Evolutionary conservation across 345 rosid genomes (phyloP).

Genomic region (Euphorbia pulcherrima): DNA sequence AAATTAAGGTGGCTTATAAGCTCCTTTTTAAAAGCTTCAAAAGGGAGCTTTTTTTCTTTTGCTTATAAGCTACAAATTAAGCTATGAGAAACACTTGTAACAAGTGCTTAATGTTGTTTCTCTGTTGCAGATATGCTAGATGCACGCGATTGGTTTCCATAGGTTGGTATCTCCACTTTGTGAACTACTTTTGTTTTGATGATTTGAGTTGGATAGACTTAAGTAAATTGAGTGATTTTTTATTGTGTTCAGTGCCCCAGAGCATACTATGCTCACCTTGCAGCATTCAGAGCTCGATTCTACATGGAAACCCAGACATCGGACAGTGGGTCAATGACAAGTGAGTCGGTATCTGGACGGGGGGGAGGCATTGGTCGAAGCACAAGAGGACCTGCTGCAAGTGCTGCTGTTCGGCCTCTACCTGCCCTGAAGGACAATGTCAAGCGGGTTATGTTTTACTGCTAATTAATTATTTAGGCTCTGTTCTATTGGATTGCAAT

Average conservation of each 20-base stretch:
- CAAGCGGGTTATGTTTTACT: conserved; percentile 92
- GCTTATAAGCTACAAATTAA: no score
- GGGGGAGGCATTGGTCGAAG: conserved; percentile 43
- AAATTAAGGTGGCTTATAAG: no score
- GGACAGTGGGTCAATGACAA: conserved; percentile 89
- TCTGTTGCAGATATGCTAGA: conserved; percentile 85
- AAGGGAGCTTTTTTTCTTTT: no score
- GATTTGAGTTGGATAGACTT: not conserved
- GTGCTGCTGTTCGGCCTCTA: conserved; percentile 72
- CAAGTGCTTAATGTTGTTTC: no score
- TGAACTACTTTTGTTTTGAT: not conserved
- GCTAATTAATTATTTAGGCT: conserved; percentile 40
- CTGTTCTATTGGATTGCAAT: no score
- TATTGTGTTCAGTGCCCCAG: conserved; percentile 68
- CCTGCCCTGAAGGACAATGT: conserved; percentile 97
- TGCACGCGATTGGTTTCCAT: conserved; percentile 95
- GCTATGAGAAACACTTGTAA: not conserved
- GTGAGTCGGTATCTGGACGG: conserved; percentile 58
- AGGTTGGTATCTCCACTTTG: conserved; percentile 53
- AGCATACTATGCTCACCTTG: conserved; percentile 95
- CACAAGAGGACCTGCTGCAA: conserved; percentile 54
- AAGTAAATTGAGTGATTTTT: no score
- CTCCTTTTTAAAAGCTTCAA: no score
- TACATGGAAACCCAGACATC: conserved; percentile 98
- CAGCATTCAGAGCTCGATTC: conserved; percentile 95